phyloP scores from a whole-genome alignment of 23 red algal genomes.

The Gracilaria gracilis region DNA sequence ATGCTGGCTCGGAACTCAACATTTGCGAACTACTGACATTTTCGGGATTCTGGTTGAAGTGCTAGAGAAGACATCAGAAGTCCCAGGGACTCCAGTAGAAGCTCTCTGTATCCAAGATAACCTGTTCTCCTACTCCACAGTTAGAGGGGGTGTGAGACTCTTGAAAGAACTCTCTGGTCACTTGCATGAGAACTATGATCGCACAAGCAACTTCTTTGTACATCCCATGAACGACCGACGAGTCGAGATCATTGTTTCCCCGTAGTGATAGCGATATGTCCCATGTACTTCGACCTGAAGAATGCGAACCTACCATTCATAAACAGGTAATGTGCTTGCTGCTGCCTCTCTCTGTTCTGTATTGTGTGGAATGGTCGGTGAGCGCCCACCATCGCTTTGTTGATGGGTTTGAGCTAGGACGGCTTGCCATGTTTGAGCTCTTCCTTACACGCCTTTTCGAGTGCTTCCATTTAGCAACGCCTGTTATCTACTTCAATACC shows the following conservation, averaged over 20 bases:
- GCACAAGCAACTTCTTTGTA: constrained; percentile 33
- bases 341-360: background rate
- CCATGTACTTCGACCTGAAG: background rate
- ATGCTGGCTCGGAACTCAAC: constrained; percentile 35
- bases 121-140: constrained; percentile 8
- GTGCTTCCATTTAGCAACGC: constrained; percentile 5
- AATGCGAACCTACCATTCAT: background rate
- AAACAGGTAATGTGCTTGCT: background rate
- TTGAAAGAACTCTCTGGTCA: constrained; percentile 45
- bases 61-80: constrained; percentile 2
- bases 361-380: background rate
- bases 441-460: constrained; percentile 3
- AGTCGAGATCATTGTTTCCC: constrained; percentile 39
- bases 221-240: constrained; percentile 30
- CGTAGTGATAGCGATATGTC: background rate
- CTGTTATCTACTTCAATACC: background rate
- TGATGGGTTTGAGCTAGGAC: background rate
- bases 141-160: constrained; percentile 20
- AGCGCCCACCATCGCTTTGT: background rate
- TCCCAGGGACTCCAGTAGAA: constrained; percentile 25
- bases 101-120: constrained; percentile 45
- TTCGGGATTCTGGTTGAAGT: constrained; percentile 48
- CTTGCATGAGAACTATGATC: constrained; percentile 22
- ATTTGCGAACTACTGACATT: constrained; percentile 14
- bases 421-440: background rate